Percentiles rank a stretch among this genome's conserved stretches.
phyloP scores from a whole-genome alignment of 169 alveolate genomes.

The Fabrea salina region DNA sequence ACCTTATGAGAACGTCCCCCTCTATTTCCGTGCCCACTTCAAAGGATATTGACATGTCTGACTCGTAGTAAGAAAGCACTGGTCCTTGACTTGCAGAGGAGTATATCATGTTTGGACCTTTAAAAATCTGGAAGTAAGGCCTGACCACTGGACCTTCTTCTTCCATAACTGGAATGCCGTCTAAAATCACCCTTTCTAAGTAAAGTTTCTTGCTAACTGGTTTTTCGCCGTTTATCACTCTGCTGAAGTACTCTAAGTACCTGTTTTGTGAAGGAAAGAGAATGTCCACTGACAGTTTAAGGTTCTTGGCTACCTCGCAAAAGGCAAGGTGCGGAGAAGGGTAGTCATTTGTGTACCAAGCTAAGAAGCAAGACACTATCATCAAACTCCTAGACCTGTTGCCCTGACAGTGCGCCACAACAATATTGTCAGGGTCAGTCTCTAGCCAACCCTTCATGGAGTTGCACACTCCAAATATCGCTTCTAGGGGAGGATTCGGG shows the following conservation, averaged over 20 bases:
- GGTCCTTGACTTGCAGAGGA: not conserved
- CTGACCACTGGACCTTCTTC: conserved; percentile 18
- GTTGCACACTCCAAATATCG: conserved; percentile 38
- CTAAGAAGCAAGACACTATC: conserved; percentile 40
- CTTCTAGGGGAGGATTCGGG: conserved; percentile 55
- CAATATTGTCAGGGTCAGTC: conserved; percentile 37
- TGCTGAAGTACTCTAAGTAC: conserved; percentile 35
- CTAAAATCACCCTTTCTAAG: conserved; percentile 37
- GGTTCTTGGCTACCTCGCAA: not conserved
- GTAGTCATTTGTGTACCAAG: conserved; percentile 35
- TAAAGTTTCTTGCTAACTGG: conserved; percentile 33
- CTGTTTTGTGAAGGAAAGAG: conserved; percentile 39
- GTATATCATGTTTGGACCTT: not conserved
- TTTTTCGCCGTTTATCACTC: not conserved
- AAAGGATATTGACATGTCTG: conserved; percentile 32
- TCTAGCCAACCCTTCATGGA: conserved; percentile 42
- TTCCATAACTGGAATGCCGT: conserved; percentile 40
- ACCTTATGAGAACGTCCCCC: conserved; percentile 43
- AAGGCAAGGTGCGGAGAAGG: conserved; percentile 23
- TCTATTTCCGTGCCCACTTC: conserved; percentile 39
- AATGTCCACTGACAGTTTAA: not conserved
- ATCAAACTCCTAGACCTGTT: conserved; percentile 42
- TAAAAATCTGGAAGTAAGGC: not conserved
- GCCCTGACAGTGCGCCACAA: conserved; percentile 44
- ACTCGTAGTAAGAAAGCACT: not conserved